Base-by-base conservation (phyloP, 176 grass and related monocot genomes). In the Musa beccarii region DNA sequence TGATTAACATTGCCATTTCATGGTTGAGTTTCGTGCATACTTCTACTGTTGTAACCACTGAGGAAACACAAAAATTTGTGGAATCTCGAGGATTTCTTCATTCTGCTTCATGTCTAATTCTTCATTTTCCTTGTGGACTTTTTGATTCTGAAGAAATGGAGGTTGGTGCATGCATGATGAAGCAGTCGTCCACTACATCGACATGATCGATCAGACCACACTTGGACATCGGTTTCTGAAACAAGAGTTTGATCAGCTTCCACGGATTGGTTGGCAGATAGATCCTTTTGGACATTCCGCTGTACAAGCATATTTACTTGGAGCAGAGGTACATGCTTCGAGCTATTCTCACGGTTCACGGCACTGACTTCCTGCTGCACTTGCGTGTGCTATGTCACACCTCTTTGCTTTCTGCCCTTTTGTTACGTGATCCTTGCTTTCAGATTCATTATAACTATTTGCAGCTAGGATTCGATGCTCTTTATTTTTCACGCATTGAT, bases 81-180 rank as follows among this genome's bases (percentile, higher is more conserved):
- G 34, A 51, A 51, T 15, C 11, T 0, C 34, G 21, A 51, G 68
- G 19, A 14, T 70, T 69, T 69, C 28, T 8, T 51, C 15, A 3
- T 51, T 56, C 26, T 16, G 52, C 9, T 56, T 54, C 52, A 22
- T 11, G 26, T 73, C 12, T 74, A 53, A 55, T 26, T 3, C 20
- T 17, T 74, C 21, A 12, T 59, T 53, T 16, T 59, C 10, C 21
- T 59, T 67, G 3, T 24, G 17, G 12, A 23, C 52, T 77, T 23
- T 19, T 9, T 19, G 8, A 63, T 49, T 63, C n/a, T 49, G 54
- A 74, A 96, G 92, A 89, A 96, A 96, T 78, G 92, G 89, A 20
- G 92, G 92, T 59, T 85, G 91, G 86, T 96, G 92, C 82, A 92
- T 96, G 92, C 92, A 92, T 23, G 92, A 96, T 26, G 92, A 96